Evolutionary conservation across 2,329 filamentous ascomycete species (phyloP), one percentile per base, ranked within the genome.

Genomic region (Chaetoscypha palmicola): DNA sequence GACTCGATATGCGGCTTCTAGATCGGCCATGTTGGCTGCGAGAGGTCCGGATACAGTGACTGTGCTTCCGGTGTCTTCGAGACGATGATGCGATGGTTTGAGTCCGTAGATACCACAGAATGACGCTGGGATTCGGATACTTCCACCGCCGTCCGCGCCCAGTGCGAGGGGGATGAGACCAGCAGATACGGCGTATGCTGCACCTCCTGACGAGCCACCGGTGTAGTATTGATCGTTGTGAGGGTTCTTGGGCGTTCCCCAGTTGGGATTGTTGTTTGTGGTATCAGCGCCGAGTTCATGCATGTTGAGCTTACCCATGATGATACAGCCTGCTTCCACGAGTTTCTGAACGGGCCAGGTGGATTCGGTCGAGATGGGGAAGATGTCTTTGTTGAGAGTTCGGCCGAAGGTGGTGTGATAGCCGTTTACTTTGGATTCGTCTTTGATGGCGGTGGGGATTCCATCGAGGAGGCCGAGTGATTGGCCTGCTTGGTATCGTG

Each of bases 131-230:
- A 65, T 54, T 2, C 58, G 55, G 32, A 86, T 78, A 14, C 78
- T 83, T 22, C 82, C 82, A 47, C 82, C 82, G 0, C 82, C 97
- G 61, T 98, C 92, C 11, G 91, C 95, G 16, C 91, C 92, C 17
- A 98, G 68, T 3, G 90, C 88, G 24, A 81, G 51, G 20, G 79
- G 73, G 0, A 73, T 73, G 2, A 74, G 68, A 19, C 76, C 76
- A 1, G 76, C 71, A 17, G 76, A 77, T 19, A 97, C 86, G 7
- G 87, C 86, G 14, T 94, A 79, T 2, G 91, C 91, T 60, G 89
- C 94, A 11, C 92, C 92, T 35, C 92, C 92, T 1, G 91, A 97
- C 61, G 89, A 95, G 14, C 89, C 89, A 24, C 89, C 89, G 0
- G 86, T 55, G 62, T 92, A 92, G 66, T 87, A 91, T 2, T 68